Base-by-base conservation (phyloP, 73 alveolate species). In the Effrenium voratum region DNA sequence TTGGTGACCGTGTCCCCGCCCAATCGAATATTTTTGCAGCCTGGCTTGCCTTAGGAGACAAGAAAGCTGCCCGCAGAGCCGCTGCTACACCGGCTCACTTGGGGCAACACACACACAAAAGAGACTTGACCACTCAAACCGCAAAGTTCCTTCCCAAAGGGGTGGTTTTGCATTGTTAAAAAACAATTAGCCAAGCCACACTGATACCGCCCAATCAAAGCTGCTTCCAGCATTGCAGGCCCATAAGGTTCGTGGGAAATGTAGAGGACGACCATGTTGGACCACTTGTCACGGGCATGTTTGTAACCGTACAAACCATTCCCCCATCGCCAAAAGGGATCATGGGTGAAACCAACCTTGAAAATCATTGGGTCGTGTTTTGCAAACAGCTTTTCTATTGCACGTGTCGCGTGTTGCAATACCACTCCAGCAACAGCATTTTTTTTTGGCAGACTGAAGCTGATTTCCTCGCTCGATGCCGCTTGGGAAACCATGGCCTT, bases 1-100 rank as follows among this genome's bases (percentile, higher is more conserved):
- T 32, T 1, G 57, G 36, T 16, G 57, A 84, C 59, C 8, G 26
- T 38, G 57, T 84, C 93, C 45, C 93, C 93, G 32, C 93, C 93
- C 59, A 6, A 1, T 1, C 55, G 77, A 4, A 84, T 72, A 60
- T 84, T 84, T 26, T 44, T 15, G 82, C 94, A 86, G 16, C 94
- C 94, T 5, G 70, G 70, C 36, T 2, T 66, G 24, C 94, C 94
- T 86, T 15, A 28, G 63, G 5, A 13, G n/a, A n/a, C n/a, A n/a
- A n/a, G n/a, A n/a, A n/a, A n/a, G n/a, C n/a, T n/a, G n/a, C n/a
- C n/a, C n/a, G n/a, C n/a, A n/a, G n/a, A n/a, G n/a, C n/a, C n/a
- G n/a, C n/a, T n/a, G n/a, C n/a, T n/a, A n/a, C n/a, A n/a, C n/a
- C n/a, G n/a, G n/a, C n/a, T n/a, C n/a, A n/a, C n/a, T n/a, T n/a